phyloP scores from a whole-genome alignment of 306 rosid species.

The Aeschynomene evenia region DNA sequence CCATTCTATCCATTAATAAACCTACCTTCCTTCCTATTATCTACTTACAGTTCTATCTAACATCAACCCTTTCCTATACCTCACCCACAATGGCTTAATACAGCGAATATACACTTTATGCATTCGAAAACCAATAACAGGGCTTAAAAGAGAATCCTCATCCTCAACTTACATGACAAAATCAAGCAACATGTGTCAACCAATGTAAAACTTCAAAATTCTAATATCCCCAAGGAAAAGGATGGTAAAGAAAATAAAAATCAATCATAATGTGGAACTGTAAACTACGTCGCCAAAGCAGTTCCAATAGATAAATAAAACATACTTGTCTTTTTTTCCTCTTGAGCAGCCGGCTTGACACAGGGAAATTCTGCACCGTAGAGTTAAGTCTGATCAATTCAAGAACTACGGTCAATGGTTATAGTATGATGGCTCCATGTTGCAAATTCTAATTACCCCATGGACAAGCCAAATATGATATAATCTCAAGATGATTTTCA shows the following conservation, averaged over 20 bases:
- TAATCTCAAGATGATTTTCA: not conserved
- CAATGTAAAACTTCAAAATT: slow-evolving; percentile 17
- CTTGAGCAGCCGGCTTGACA: slow-evolving; percentile 43
- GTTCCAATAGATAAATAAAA: slow-evolving; percentile 17
- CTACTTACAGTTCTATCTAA: too few species aligned
- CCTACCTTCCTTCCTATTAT: too few species aligned
- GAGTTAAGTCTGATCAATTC: slow-evolving; percentile 30
- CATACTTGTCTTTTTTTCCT: slow-evolving; percentile 51
- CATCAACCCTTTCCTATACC: slow-evolving; percentile 16
- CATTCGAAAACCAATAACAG: not conserved
- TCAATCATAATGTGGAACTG: not conserved
- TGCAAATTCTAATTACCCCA: not conserved
- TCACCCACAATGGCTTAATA: not conserved
- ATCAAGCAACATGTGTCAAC: slow-evolving; percentile 7
- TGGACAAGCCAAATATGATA: slow-evolving; percentile 3
- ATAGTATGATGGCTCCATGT: not conserved
- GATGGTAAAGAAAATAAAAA: slow-evolving; percentile 11
- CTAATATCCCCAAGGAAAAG: not conserved
- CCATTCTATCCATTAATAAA: too few species aligned
- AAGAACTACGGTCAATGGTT: not conserved
- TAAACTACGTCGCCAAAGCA: slow-evolving; percentile 23
- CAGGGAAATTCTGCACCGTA: slow-evolving; percentile 64
- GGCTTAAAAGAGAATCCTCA: not conserved
- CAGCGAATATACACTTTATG: not conserved
- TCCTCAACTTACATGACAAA: not conserved